phyloP scores from a whole-genome alignment of 352 stramenopile genomes.

The Phytopythium vexans region DNA sequence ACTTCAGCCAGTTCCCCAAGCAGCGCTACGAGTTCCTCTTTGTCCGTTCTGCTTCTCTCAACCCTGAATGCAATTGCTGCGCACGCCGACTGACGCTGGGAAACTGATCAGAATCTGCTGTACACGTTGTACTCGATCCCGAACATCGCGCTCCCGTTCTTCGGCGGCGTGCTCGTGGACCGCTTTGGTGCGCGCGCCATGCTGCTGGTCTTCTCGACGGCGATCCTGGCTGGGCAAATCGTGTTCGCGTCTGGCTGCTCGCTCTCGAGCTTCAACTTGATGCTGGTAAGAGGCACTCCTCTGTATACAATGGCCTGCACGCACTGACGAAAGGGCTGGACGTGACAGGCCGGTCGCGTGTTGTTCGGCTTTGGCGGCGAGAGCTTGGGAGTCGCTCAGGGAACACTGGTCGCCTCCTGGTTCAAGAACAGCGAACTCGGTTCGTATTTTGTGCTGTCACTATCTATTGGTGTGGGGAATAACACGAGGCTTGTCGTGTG shows the following conservation, averaged over 20 bases:
- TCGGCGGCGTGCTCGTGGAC: constrained; percentile 91
- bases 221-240: constrained; percentile 82
- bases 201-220: constrained; percentile 81
- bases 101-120: constrained; percentile 74
- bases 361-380: constrained; percentile 93
- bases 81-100: not conserved
- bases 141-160: constrained; percentile 92
- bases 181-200: constrained; percentile 82
- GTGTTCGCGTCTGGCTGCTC: constrained; percentile 87
- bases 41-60: constrained; percentile 23
- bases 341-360: constrained; percentile 68
- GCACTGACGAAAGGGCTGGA: not conserved
- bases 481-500: not conserved
- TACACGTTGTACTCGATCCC: constrained; percentile 93
- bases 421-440: constrained; percentile 91
- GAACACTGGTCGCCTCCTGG: constrained; percentile 89
- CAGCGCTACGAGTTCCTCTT: constrained; percentile 82
- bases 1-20: constrained; percentile 71
- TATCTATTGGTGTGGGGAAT: not conserved
- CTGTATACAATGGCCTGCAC: not conserved
- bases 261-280: constrained; percentile 71
- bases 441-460: constrained; percentile 9
- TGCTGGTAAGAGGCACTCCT: constrained; percentile 42
- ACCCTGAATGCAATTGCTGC: not conserved
- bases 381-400: constrained; percentile 88